Evolutionary conservation across 2,329 filamentous ascomycete species (phyloP), one percentile per base, ranked within the genome.

Genomic region (Alternaria sp.): DNA sequence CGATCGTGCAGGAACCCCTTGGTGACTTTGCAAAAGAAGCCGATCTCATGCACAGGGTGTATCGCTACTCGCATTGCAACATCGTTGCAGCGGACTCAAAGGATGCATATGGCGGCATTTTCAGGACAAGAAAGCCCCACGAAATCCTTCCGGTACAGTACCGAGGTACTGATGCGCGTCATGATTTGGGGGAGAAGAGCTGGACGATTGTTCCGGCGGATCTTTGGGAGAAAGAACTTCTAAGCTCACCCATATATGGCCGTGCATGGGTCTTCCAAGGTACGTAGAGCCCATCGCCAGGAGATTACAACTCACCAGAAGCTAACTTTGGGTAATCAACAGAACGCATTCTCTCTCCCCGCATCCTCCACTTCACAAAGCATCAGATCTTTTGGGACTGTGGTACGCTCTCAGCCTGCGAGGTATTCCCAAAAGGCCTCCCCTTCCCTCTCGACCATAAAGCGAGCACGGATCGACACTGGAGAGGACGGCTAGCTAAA

Each of bases 351-450:
- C 64, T 71, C 21, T 51, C 68, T 19, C 68, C 66, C 0, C 57
- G 68, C 13, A 54, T 70, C 19, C 19, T 71, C 2, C 66, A 73
- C 50, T 72, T 69, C 40, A 57, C 63, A 13, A 44, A 51, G 19
- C 40, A 58, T 15, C 64, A 73, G 25, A 57, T 73, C 3, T 69
- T 72, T 32, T 73, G 69, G 71, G 71, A 73, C 46, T 73, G 68
- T 19, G 45, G 47, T 4, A 47, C 47, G n/a, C 43, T 62, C 25
- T 59, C 45, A 19, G 67, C 67, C 5, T 69, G 67, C 47, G 67
- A 69, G 19, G 57, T 43, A 6, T 40, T 68, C 8, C 32, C 32
- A 9, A 36, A n/a, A 36, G 32, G 32, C 1, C 32, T 36, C n/a
- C 32, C 32, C 4, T 36, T 36, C 2, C 8, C 32, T 36, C 32